A percentile compares a stretch with the other conserved stretches of the same genome.
phyloP scores from a whole-genome alignment of 768 basidiomycete species.

The Boletus fagicola region DNA sequence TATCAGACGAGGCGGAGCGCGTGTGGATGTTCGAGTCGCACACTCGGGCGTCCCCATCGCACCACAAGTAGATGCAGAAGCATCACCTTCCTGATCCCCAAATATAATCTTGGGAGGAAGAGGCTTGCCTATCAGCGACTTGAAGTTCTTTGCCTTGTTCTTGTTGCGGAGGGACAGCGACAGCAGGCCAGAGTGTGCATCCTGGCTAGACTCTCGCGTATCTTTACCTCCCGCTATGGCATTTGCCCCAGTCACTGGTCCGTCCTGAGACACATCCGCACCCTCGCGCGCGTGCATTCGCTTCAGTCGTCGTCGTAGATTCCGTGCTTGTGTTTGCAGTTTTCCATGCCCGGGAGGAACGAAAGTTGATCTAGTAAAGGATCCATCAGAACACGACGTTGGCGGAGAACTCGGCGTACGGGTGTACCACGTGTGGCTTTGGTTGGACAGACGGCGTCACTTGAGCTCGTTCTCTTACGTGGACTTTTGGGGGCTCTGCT shows the following conservation, averaged over 20 bases:
- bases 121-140: constrained; percentile 44
- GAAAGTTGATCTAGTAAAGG: constrained; percentile 6
- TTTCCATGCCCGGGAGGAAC: constrained; percentile 65
- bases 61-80: background rate
- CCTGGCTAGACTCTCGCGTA: constrained; percentile 14
- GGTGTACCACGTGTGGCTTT: background rate
- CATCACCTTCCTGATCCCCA: constrained; percentile 18
- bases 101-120: constrained; percentile 58
- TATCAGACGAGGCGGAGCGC: constrained; percentile 39
- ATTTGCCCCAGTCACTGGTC: constrained; percentile 42
- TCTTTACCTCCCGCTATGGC: constrained; percentile 21
- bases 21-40: background rate
- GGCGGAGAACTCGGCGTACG: constrained; percentile 5
- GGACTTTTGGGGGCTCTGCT: constrained; percentile 14
- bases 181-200: constrained; percentile 30
- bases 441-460: constrained; percentile 8
- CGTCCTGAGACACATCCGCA: constrained; percentile 17
- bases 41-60: background rate
- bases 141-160: constrained; percentile 72
- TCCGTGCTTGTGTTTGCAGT: constrained; percentile 53
- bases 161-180: constrained; percentile 60
- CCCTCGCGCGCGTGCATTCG: constrained; percentile 32
- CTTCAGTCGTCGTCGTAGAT: constrained; percentile 54
- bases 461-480: constrained; percentile 9
- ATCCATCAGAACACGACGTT: background rate